A percentile compares a stretch with the other conserved stretches of the same genome.
Conservation (phyloP, 306 rosid genomes). For the Sphenostylis stenocarpa region DNA sequence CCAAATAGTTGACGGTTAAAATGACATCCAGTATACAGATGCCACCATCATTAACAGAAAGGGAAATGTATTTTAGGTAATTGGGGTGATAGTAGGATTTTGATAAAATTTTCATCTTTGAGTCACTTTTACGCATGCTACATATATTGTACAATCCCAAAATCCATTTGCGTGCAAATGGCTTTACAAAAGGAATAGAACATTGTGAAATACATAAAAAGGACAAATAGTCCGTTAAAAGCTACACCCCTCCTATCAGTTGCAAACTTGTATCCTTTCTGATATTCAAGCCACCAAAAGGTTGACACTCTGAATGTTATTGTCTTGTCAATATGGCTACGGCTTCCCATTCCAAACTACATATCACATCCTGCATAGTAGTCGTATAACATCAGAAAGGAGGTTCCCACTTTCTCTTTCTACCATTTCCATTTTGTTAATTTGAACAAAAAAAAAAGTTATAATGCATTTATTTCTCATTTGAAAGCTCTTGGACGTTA, state of each 20-base stretch:
- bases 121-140: constrained; percentile 15
- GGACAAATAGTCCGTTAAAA: not conserved
- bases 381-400: constrained; percentile 23
- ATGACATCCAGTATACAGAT: not conserved
- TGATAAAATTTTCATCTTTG: not conserved
- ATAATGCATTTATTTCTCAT: not conserved
- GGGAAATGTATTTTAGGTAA: not conserved
- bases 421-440: not conserved
- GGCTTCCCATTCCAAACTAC: constrained; percentile 94
- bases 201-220: constrained; percentile 3
- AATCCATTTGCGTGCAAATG: constrained; percentile 31
- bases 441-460: not conserved
- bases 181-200: constrained; percentile 30
- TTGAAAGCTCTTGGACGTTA: not conserved
- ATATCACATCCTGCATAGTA: constrained; percentile 76
- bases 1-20: not conserved
- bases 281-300: constrained; percentile 15
- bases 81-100: not conserved
- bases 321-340: constrained; percentile 70
- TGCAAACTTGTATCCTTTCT: constrained; percentile 14
- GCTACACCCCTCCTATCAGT: constrained; percentile 23
- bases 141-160: constrained; percentile 15
- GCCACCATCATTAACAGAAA: not conserved
- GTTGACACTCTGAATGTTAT: constrained; percentile 28
- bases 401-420: not conserved